Evolutionary conservation across 2,329 filamentous ascomycete species (phyloP).

Genomic region (Xylaria hypoxylon): DNA sequence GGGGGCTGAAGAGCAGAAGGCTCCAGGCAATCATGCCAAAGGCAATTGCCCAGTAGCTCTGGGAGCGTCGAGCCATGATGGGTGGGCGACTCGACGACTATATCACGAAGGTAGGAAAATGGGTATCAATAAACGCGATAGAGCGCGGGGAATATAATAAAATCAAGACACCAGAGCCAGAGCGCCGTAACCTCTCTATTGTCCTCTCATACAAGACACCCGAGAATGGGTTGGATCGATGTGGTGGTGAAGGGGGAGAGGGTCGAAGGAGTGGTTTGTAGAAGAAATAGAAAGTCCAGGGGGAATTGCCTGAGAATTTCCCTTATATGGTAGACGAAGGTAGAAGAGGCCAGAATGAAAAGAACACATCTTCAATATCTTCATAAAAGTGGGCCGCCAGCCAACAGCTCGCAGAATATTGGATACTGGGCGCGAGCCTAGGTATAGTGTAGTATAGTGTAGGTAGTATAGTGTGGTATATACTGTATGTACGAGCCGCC

Average conservation of each 20-base stretch:
- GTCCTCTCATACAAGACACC: constrained; percentile 39
- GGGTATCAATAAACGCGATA: constrained; percentile 16
- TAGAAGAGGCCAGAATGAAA: constrained; percentile 45
- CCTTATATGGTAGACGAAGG: constrained; percentile 48
- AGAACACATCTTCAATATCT: constrained; percentile 50
- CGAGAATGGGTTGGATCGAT: constrained; percentile 21
- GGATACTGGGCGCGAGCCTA: constrained; percentile 1
- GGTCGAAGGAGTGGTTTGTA: constrained; percentile 32
- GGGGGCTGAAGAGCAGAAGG: constrained; percentile 85
- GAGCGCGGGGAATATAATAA: constrained; percentile 25
- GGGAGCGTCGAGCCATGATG: constrained; percentile 67
- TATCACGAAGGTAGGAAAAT: constrained; percentile 31
- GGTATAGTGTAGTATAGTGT: neutral
- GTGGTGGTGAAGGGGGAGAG: constrained; percentile 41
- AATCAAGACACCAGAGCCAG: constrained; percentile 41
- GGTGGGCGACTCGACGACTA: constrained; percentile 35
- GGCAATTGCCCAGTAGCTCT: constrained; percentile 79
- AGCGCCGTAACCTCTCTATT: constrained; percentile 41
- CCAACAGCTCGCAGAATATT: neutral
- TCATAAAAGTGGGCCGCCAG: constrained; percentile 43
- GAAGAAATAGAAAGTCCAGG: constrained; percentile 30
- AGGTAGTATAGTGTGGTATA: too few relatives aligned
- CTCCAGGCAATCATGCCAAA: constrained; percentile 94
- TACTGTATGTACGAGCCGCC: constrained; percentile 26
- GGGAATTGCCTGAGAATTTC: constrained; percentile 40